Base-by-base conservation (phyloP, 108 stramenopile species). In the Nitzschia sp. region DNA sequence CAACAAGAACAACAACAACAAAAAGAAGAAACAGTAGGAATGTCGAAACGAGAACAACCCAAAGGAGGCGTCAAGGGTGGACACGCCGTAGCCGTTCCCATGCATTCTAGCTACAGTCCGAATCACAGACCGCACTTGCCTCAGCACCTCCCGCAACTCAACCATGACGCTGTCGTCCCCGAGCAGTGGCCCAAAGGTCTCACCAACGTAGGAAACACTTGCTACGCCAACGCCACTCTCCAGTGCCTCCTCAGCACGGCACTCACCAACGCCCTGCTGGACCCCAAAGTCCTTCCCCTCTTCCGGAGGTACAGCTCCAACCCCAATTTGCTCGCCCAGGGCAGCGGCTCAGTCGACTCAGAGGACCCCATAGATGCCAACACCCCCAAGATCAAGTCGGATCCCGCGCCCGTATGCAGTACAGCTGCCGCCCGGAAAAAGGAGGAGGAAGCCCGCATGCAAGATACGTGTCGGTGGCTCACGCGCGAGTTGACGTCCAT, bases 201-300 rank as follows among this genome's bases (percentile, higher is more conserved):
- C 19, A 78, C 78, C 24, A 93, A 93, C 69, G 86, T 88, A 52
- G 91, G 91, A 10, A 93, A 93, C 52, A 83, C 91, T 3, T 93
- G 91, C 66, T 93, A 90, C 61, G 87, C 91, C 41, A 93, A 93
- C 61, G 83, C 88, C 11, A 88, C 86, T 0, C 53, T 93, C 69
- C 91, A 93, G 54, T 93, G 89, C 56, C 59, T 93, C 37, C 73
- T 93, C 8, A 80, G 77, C 10, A 90, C 87, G 37, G 87, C 91
- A 0, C 50, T 92, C 40, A 86, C 83, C 1, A 84, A 86, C 61
- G 88, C 91, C 0, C 59, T 92, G 22, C 65, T 92, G 6, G 83
- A 89, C 57, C 88, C 86, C 21, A 76, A 82, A 25, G 79, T 79
- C 21, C 72, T 83, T 19, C 73, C 81, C 24, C 70, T 93, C 9